A percentile compares a stretch with the other conserved stretches of the same genome.
Conservation (phyloP, 331 rosid species). For the Dryas integrifolia region DNA sequence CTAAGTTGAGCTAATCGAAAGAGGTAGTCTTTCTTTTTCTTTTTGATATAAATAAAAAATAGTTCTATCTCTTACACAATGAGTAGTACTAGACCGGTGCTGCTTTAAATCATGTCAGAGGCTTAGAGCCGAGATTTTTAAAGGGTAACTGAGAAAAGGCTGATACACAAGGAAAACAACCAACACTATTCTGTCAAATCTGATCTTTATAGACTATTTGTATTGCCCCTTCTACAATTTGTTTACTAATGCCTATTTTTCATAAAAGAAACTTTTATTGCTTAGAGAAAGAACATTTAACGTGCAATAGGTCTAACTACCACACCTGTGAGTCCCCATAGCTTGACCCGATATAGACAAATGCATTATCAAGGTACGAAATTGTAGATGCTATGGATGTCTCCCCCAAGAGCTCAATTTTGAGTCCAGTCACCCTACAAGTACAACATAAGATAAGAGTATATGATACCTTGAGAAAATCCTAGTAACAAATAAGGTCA, state of each 20-base stretch:
- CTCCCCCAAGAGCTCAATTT: slow-evolving; percentile 92
- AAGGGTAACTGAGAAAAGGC: neutral
- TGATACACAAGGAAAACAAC: neutral
- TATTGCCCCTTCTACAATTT: neutral
- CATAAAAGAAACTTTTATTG: neutral
- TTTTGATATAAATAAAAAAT: neutral
- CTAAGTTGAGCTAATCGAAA: neutral
- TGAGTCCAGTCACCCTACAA: slow-evolving; percentile 92
- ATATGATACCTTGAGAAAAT: slow-evolving; percentile 13
- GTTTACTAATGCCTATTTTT: neutral
- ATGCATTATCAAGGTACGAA: slow-evolving; percentile 91
- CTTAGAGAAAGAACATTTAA: neutral
- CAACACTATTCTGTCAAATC: neutral
- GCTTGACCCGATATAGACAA: slow-evolving; percentile 89
- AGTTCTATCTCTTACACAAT: neutral
- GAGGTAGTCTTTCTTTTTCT: neutral
- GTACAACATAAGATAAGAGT: slow-evolving; percentile 22
- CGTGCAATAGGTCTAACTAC: neutral
- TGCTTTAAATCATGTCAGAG: too few species aligned
- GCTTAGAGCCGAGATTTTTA: neutral
- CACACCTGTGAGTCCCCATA: slow-evolving; percentile 95
- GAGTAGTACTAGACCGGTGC: too few species aligned
- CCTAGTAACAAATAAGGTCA: neutral
- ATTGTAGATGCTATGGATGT: slow-evolving; percentile 94
- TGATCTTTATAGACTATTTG: neutral